phyloP scores from a whole-genome alignment of 768 basidiomycete genomes.

The Tephrocybe sp. region DNA sequence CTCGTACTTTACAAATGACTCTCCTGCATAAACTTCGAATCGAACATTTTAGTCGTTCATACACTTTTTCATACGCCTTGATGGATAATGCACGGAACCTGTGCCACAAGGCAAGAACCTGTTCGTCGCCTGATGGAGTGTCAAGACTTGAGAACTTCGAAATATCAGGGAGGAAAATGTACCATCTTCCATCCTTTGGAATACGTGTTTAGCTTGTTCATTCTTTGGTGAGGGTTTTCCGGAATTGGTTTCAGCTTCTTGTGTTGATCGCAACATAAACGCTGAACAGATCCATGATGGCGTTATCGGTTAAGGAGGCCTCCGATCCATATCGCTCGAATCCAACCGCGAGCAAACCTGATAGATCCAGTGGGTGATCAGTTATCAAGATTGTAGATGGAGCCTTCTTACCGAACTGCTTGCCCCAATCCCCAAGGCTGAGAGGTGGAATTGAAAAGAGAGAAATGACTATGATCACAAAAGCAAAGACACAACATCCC shows the following conservation, averaged over 20 bases:
- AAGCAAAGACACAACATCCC: constrained; percentile 84
- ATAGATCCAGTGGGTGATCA: no score
- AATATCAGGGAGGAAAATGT: no score
- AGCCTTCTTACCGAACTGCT: constrained; percentile 84
- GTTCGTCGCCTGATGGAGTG: constrained; percentile 63
- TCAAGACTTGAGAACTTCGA: neutral
- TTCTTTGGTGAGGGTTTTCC: constrained; percentile 80
- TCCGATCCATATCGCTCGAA: constrained; percentile 89
- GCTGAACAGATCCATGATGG: constrained; percentile 91
- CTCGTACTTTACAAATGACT: constrained; percentile 71
- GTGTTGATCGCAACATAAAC: constrained; percentile 92
- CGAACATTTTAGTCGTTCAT: constrained; percentile 83
- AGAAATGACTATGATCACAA: constrained; percentile 42
- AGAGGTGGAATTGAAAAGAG: neutral
- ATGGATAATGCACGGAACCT: constrained; percentile 90
- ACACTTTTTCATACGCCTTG: constrained; percentile 83
- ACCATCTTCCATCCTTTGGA: constrained; percentile 12
- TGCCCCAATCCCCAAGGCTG: constrained; percentile 91
- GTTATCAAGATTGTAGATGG: no score
- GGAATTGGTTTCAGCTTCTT: constrained; percentile 44
- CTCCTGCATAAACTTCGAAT: constrained; percentile 91
- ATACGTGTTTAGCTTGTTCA: constrained; percentile 61
- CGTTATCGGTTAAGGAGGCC: constrained; percentile 75
- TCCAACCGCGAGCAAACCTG: constrained; percentile 84
- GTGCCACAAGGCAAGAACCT: constrained; percentile 82